phyloP scores from a whole-genome alignment of 805 yeast species.

The Yarrowia sp. region DNA sequence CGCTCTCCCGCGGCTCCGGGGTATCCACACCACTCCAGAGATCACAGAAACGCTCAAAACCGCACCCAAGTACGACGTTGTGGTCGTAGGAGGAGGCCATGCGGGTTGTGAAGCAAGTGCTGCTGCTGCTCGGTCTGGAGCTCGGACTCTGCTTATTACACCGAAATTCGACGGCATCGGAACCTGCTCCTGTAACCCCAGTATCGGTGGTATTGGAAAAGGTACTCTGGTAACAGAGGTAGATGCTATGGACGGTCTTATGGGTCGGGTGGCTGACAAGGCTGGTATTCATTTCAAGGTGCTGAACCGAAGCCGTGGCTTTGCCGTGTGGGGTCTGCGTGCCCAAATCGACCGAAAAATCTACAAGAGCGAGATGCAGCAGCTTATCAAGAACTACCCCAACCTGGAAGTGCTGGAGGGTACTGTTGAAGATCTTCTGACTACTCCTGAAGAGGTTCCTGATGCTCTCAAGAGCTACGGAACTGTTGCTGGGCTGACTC shows the following conservation, averaged over 20 bases:
- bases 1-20: background rate
- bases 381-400: conserved; percentile 57
- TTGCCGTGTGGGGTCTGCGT: conserved; percentile 98
- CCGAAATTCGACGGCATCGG: conserved; percentile 81
- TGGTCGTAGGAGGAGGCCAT: conserved; percentile 97
- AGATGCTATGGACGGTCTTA: conserved; percentile 95
- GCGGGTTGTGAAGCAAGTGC: conserved; percentile 99
- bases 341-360: conserved; percentile 92
- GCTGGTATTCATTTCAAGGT: conserved; percentile 94
- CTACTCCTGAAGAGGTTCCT: conserved; percentile 41
- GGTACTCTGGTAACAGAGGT: conserved; percentile 92
- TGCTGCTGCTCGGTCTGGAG: conserved; percentile 87
- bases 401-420: conserved; percentile 71
- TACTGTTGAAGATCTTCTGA: conserved; percentile 81
- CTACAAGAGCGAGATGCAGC: conserved; percentile 81
- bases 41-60: conserved; percentile 29
- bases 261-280: conserved; percentile 82
- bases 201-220: conserved; percentile 98
- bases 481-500: conserved; percentile 70
- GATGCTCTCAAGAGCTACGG: conserved; percentile 48
- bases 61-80: conserved; percentile 59
- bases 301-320: conserved; percentile 84
- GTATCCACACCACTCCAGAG: conserved; percentile 17
- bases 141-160: conserved; percentile 72
- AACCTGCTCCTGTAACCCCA: conserved; percentile 95